phyloP scores from a whole-genome alignment of 2,329 filamentous ascomycete species.

The Fusarium liriodendri region DNA sequence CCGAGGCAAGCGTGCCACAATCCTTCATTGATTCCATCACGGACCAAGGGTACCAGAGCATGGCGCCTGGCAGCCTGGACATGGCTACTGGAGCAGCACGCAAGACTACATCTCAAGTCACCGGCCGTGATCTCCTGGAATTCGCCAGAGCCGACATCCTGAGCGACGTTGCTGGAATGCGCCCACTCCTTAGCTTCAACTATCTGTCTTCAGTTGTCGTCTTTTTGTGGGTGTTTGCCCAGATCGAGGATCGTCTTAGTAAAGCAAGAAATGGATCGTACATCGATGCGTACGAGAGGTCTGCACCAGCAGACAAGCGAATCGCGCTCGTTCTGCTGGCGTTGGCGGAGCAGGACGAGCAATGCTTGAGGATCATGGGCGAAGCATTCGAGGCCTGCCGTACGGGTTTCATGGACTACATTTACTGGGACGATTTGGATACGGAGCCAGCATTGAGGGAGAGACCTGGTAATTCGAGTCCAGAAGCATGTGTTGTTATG shows the following conservation, averaged over 20 bases:
- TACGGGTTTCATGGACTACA: slow-evolving; percentile 10
- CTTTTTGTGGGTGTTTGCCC: slow-evolving; percentile 41
- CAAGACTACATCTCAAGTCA: neutral
- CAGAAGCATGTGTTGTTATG: neutral
- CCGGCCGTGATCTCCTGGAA: neutral
- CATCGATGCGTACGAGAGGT: neutral
- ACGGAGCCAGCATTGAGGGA: neutral
- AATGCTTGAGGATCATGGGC: slow-evolving; percentile 14
- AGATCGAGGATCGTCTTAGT: slow-evolving; percentile 45
- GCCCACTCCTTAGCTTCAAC: slow-evolving; percentile 49
- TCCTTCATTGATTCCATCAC: neutral
- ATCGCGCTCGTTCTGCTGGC: slow-evolving; percentile 7
- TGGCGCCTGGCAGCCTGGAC: neutral
- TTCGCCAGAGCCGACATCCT: slow-evolving; percentile 3
- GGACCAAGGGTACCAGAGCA: neutral
- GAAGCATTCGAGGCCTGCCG: neutral
- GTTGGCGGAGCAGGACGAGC: slow-evolving; percentile 6
- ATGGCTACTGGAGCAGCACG: neutral
- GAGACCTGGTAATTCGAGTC: neutral
- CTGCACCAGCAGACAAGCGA: neutral
- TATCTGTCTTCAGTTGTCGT: slow-evolving; percentile 43
- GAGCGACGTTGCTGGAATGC: slow-evolving; percentile 10
- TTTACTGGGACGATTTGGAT: slow-evolving; percentile 32
- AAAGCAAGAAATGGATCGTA: slow-evolving; percentile 36
- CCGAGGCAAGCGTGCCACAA: neutral